Percentiles rank a stretch among this genome's conserved stretches.
These are phyloP conservation scores for Coniferiporia weirii DNA, from an alignment of 1,284 basidiomycete species.

Conservation along the genomic window DNA sequence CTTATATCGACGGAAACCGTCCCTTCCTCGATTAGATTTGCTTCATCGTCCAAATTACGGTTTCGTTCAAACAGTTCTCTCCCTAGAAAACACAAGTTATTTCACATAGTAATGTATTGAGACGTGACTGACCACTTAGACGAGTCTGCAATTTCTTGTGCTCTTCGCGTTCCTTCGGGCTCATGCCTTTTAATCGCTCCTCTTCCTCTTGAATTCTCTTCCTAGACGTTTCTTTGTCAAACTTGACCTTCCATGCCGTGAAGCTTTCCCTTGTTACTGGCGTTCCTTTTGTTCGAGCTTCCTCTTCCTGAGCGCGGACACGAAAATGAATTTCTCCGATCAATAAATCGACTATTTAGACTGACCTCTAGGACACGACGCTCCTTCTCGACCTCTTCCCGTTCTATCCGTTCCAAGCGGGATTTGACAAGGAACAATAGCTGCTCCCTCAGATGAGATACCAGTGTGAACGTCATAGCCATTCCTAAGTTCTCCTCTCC, in stretches of 20 bases:
- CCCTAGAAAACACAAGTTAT: conserved; percentile 40
- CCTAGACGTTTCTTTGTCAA: conserved; percentile 61
- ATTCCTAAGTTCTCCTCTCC: conserved; percentile 90
- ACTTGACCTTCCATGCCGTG: conserved; percentile 74
- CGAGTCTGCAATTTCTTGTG: conserved; percentile 62
- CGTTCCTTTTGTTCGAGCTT: conserved; percentile 84
- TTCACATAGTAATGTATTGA: neutral
- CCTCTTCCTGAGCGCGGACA: conserved; percentile 64
- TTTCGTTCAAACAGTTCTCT: conserved; percentile 86
- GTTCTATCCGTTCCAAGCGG: conserved; percentile 52
- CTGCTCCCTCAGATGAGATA: conserved; percentile 81
- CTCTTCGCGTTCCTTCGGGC: conserved; percentile 88
- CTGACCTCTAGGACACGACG: conserved; percentile 71
- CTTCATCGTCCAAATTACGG: conserved; percentile 67
- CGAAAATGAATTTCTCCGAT: neutral
- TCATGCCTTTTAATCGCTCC: conserved; percentile 71
- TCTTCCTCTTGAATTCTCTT: conserved; percentile 73
- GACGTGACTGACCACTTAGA: conserved; percentile 54
- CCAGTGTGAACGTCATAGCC: conserved; percentile 97
- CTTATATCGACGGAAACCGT: conserved; percentile 80
- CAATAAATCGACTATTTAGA: conserved; percentile 8
- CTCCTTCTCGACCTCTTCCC: conserved; percentile 68
- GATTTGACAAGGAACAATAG: conserved; percentile 60
- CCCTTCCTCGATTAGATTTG: conserved; percentile 76
- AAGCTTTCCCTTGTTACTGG: conserved; percentile 84